Evolutionary conservation across 2,329 filamentous ascomycete species (phyloP), one percentile per base, ranked within the genome.

Genomic region (Alternaria metachromatica): DNA sequence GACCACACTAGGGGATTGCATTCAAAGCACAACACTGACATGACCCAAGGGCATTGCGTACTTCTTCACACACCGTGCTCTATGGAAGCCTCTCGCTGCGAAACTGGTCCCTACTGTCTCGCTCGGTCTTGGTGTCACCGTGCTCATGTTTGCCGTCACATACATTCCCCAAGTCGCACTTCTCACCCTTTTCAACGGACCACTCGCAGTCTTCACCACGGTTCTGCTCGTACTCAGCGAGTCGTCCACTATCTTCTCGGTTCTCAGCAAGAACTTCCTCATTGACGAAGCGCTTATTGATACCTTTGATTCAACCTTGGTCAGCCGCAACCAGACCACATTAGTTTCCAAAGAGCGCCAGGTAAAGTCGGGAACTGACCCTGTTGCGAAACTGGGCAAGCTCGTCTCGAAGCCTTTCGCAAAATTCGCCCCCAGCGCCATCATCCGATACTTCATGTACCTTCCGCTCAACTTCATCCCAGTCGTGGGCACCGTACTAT

Each of bases 381-480:
- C 86, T 0, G 83, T 89, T 33, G 82, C 81, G 0, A 83, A 87
- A 50, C 74, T 90, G 26, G 89, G 88, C 26, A 88, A 87, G 72
- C 72, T 88, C 53, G 76, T 87, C 37, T 84, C 82, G 68, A 86
- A 83, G 69, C 87, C 86, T 0, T 86, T 89, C 62, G 80, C 80
- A 25, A 82, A 84, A 63, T 86, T 86, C 60, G 83, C 83, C 0
- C 83, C 85, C 2, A 80, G 81, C 72, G 89, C 90, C 8, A 80
- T 97, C 48, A 82, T 97, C 43, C 86, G 92, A 45, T 95, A 95
- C 73, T 77, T 97, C 67, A 87, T 97, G 82, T 96, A 96, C 77
- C 84, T 97, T 45, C 94, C 95, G 11, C 85, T 98, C 64, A 98
- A 97, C 82, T 94, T 97, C 77, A 94, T 98, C 56, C 95, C 95